Conservation (phyloP, 441 rosid genomes). For the Brassica balearica region DNA sequence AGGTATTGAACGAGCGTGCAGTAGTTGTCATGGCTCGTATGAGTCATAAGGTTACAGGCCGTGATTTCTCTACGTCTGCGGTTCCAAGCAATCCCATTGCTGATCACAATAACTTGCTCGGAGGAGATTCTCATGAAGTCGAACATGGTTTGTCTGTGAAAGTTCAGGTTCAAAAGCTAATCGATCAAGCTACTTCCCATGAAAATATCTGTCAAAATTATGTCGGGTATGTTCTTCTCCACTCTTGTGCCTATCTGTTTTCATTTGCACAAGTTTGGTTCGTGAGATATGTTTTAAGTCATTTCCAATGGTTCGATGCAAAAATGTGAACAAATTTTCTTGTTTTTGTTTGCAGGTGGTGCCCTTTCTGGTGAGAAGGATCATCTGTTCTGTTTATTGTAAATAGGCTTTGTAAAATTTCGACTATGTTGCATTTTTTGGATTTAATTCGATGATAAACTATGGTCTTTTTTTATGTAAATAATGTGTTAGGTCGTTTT, state of each 20-base stretch:
- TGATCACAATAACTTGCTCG: conserved; percentile 72
- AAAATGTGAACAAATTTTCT: conserved; percentile 9
- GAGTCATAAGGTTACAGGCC: conserved; percentile 96
- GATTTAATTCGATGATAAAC: neutral
- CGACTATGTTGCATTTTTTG: conserved; percentile 1
- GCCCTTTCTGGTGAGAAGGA: conserved; percentile 50
- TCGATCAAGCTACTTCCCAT: conserved; percentile 83
- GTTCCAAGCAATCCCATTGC: conserved; percentile 54
- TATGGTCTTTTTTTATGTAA: neutral
- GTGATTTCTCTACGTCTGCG: conserved; percentile 77
- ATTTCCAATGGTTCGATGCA: neutral
- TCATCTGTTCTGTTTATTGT: conserved; percentile 26
- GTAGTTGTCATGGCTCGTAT: conserved; percentile 97
- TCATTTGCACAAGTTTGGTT: neutral
- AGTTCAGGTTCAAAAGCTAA: conserved; percentile 95
- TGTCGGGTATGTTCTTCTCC: conserved; percentile 76
- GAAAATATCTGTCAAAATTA: conserved; percentile 98
- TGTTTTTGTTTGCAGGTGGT: conserved; percentile 67
- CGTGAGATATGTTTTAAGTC: too few species aligned
- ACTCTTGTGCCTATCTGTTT: conserved; percentile 1
- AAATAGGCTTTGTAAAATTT: conserved; percentile 32
- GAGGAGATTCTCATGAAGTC: conserved; percentile 87
- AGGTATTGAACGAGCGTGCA: conserved; percentile 94
- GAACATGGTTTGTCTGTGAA: conserved; percentile 95
- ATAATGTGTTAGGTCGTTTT: neutral